phyloP scores from a whole-genome alignment of 106 monocot species.

The Apostasia ramifera region DNA sequence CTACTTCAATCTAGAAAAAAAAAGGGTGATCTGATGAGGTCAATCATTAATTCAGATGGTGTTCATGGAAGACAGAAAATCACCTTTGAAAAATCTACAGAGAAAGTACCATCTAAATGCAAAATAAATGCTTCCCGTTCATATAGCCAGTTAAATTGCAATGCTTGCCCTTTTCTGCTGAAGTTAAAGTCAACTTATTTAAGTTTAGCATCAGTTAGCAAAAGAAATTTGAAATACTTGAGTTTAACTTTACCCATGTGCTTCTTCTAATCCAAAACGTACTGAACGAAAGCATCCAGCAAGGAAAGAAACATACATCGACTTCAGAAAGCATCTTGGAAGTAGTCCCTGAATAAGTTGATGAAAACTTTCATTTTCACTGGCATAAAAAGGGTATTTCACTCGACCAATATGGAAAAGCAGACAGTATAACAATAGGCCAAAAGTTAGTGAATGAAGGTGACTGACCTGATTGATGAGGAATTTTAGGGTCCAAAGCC shows the following conservation, averaged over 20 bases:
- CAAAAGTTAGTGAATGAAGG: background rate
- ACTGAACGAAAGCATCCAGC: conserved; percentile 94
- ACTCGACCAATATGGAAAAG: background rate
- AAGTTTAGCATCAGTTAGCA: background rate
- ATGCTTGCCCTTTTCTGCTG: conserved; percentile 85
- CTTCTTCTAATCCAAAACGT: conserved; percentile 90
- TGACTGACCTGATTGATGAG: conserved; percentile 68
- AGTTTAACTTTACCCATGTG: conserved; percentile 68
- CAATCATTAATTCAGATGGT: no score
- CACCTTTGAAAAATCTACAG: conserved; percentile 87
- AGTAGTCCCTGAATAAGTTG: conserved; percentile 50
- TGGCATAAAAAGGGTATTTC: background rate
- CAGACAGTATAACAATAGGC: background rate
- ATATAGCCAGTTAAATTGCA: conserved; percentile 93
- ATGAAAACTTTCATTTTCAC: background rate
- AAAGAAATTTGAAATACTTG: background rate
- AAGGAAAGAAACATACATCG: conserved; percentile 95
- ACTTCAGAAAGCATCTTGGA: conserved; percentile 47
- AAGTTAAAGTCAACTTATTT: conserved; percentile 7
- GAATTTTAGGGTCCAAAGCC: conserved; percentile 92
- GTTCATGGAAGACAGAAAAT: background rate
- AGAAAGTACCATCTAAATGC: conserved; percentile 66
- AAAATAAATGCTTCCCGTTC: conserved; percentile 66
- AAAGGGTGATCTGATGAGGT: background rate
- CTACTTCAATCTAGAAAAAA: conserved; percentile 60